Conservation (phyloP, 345 rosid species). For the Melaleuca quinquenervia region DNA sequence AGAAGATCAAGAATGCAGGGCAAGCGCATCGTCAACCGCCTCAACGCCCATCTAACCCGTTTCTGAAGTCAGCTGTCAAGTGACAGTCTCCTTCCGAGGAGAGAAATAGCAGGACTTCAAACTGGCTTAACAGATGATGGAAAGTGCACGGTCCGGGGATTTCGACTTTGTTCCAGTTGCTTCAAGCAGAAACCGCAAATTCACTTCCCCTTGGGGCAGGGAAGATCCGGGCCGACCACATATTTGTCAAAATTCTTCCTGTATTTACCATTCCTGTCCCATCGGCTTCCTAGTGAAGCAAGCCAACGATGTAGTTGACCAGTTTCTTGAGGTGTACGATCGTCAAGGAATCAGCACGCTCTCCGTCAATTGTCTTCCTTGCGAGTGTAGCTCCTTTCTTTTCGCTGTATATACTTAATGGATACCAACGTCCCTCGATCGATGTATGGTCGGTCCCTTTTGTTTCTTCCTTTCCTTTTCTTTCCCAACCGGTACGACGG, state of each 20-base stretch:
- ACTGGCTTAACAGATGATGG: background rate
- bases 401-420: background rate
- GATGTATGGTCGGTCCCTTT: background rate
- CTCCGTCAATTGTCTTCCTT: background rate
- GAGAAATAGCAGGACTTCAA: background rate
- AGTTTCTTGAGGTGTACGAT: background rate
- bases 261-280: background rate
- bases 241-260: background rate
- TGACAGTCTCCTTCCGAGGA: background rate
- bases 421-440: background rate
- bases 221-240: background rate
- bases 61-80: slow-evolving; percentile 30
- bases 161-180: background rate
- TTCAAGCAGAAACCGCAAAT: background rate
- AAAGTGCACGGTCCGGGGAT: background rate
- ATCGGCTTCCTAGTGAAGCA: background rate
- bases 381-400: too few relatives aligned
- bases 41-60: slow-evolving; percentile 18
- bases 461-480: background rate
- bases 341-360: background rate
- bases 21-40: background rate
- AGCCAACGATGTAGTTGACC: background rate
- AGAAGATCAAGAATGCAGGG: slow-evolving; percentile 1
- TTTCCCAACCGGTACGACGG: background rate
- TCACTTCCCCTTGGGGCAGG: background rate